phyloP scores from a whole-genome alignment of 139 green algal genomes.

The Chlamydomonas schloesseri region DNA sequence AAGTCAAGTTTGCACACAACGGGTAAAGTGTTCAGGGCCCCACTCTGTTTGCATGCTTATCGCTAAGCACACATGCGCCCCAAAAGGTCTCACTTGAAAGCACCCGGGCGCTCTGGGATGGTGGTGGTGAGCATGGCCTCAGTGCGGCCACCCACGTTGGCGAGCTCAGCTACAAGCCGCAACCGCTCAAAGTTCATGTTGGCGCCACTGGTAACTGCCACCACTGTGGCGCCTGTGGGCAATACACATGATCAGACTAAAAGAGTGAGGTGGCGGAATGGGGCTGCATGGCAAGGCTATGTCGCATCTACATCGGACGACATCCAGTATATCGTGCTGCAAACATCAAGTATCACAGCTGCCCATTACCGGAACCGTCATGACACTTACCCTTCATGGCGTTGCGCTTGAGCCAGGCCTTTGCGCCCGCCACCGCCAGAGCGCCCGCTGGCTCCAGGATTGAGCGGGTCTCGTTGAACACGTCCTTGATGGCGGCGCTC shows the following conservation, averaged over 20 bases:
- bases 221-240: slow-evolving; percentile 63
- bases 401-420: slow-evolving; percentile 84
- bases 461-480: slow-evolving; percentile 89
- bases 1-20: not conserved
- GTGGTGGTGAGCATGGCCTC: slow-evolving; percentile 90
- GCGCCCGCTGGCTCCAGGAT: slow-evolving; percentile 96
- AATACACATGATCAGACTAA: too few species aligned
- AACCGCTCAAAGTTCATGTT: slow-evolving; percentile 98
- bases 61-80: too few species aligned
- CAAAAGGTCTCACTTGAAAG: slow-evolving; percentile 75
- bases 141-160: slow-evolving; percentile 84
- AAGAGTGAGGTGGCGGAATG: too few species aligned
- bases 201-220: slow-evolving; percentile 81
- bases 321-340: too few species aligned
- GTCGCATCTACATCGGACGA: too few species aligned
- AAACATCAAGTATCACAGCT: too few species aligned
- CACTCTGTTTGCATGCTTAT: too few species aligned
- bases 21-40: too few species aligned
- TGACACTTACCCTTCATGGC: slow-evolving; percentile 59
- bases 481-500: slow-evolving; percentile 93
- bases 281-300: too few species aligned
- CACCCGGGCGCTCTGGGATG: slow-evolving; percentile 85
- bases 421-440: slow-evolving; percentile 90
- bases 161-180: slow-evolving; percentile 93
- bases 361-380: too few species aligned